phyloP scores from a whole-genome alignment of 257 asterid genomes.

The Salvia miltiorrhiza region DNA sequence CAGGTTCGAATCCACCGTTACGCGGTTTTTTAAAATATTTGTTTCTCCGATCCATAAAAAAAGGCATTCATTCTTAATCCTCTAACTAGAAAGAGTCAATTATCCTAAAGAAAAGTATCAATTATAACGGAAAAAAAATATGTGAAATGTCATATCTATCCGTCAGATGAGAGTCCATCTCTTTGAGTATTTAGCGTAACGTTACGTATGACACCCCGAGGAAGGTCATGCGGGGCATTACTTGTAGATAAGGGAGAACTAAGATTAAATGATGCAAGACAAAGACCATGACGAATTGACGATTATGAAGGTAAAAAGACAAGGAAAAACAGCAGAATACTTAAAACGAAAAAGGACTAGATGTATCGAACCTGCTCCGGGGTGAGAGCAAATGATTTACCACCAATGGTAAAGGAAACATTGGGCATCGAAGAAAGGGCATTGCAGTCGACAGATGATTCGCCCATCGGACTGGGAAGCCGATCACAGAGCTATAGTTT shows the following conservation, averaged over 20 bases:
- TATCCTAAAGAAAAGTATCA: too few relatives aligned
- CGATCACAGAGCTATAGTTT: constrained; percentile 67
- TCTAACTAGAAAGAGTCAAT: too few relatives aligned
- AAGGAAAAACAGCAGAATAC: not conserved
- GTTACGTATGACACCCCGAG: too few relatives aligned
- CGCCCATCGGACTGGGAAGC: constrained; percentile 92
- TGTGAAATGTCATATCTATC: too few relatives aligned
- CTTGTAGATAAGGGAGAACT: not conserved
- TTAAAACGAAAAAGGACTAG: not conserved
- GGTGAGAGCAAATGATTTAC: constrained; percentile 55
- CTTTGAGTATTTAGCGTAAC: too few relatives aligned
- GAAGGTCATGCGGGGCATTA: not conserved
- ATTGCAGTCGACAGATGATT: constrained; percentile 70
- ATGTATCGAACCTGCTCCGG: constrained; percentile 59
- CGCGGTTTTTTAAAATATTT: too few relatives aligned
- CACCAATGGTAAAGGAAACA: constrained; percentile 61
- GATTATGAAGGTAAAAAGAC: not conserved
- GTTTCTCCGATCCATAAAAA: too few relatives aligned
- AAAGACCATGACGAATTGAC: not conserved
- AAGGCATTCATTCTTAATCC: too few relatives aligned
- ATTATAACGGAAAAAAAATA: too few relatives aligned
- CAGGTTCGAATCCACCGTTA: too few relatives aligned
- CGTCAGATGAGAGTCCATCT: too few relatives aligned
- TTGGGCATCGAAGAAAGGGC: constrained; percentile 62
- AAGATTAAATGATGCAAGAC: not conserved